These are phyloP conservation scores for Didymellaceae sp. DNA, from an alignment of 2,329 filamentous ascomycete genomes.

Conservation along the genomic window DNA sequence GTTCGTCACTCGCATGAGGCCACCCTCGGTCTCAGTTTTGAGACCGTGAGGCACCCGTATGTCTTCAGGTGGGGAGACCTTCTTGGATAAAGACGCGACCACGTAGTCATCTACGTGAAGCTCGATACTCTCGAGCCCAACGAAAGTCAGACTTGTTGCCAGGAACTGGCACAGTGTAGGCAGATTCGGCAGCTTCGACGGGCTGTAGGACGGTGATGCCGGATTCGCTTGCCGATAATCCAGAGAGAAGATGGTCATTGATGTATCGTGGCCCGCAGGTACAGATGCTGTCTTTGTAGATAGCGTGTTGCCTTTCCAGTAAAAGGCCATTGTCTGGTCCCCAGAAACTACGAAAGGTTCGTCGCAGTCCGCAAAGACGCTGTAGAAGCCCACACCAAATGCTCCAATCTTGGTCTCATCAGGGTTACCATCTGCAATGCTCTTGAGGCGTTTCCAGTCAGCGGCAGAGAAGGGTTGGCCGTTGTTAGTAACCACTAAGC, in stretches of 20 bases:
- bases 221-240: slow-evolving; percentile 85
- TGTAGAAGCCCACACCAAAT: slow-evolving; percentile 98
- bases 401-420: slow-evolving; percentile 99
- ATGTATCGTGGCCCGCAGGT: slow-evolving; percentile 68
- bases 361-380: slow-evolving; percentile 97
- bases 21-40: slow-evolving; percentile 81
- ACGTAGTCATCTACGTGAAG: slow-evolving; percentile 89
- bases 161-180: slow-evolving; percentile 90
- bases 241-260: slow-evolving; percentile 88
- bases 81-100: slow-evolving; percentile 80
- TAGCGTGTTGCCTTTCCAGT: slow-evolving; percentile 98
- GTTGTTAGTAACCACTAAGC: slow-evolving; percentile 91
- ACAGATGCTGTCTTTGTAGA: slow-evolving; percentile 88
- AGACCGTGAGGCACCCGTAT: slow-evolving; percentile 79
- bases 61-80: slow-evolving; percentile 76
- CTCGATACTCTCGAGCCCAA: slow-evolving; percentile 85
- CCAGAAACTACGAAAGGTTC: slow-evolving; percentile 97
- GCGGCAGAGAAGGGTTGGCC: slow-evolving; percentile 86
- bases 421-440: slow-evolving; percentile 98
- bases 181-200: slow-evolving; percentile 82
- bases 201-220: slow-evolving; percentile 46
- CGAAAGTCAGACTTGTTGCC: slow-evolving; percentile 94
- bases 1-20: slow-evolving; percentile 83
- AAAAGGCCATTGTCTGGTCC: slow-evolving; percentile 93
- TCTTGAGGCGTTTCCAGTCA: slow-evolving; percentile 91